Base-by-base conservation (phyloP, 208 protist genomes). In the Wallacemonas sp. region DNA sequence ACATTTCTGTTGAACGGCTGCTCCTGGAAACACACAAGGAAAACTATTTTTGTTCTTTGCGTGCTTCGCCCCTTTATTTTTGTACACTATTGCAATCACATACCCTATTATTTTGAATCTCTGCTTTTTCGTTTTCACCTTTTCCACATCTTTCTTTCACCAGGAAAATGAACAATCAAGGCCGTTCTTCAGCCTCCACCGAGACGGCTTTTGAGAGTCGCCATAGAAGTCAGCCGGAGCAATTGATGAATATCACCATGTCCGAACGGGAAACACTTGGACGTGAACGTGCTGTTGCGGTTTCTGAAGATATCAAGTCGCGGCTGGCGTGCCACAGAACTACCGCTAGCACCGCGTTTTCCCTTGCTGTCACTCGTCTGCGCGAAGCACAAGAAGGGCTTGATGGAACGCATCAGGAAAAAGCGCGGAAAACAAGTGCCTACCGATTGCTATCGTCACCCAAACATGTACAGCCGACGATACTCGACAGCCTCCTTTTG, bases 391-490 rank as follows among this genome's bases (percentile, higher is more conserved):
- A 58, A 27, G 30, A 58, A 22, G 15, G 30, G 5, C 9, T 58
- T 2, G 30, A 38, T n/a, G n/a, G n/a, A n/a, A n/a, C n/a, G n/a
- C 27, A 39, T 17, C 30, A 58, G 31, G 51, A 58, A 38, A 58
- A 38, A 24, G 21, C 2, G 4, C 31, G 51, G n/a, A 58, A 58
- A 8, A 14, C 41, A 11, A 58, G 6, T 8, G 15, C 14, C 3
- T 58, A 58, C n/a, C 19, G 26, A 17, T 8, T 31, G 21, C 31
- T 58, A 17, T 6, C 28, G 24, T 27, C 51, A 58, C 51, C 6
- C 8, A 34, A 9, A 58, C 26, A 58, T 38, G 51, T 38, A 58
- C 51, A 58, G 41, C 22, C 51, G 41, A 58, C 51, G 30, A 58
- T 58, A 14, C n/a, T 58, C 17, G n/a, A 39, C n/a, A 58, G 30